These are phyloP conservation scores for Chaetomium fimeti DNA, from an alignment of 495 filamentous ascomycete genomes.

Conservation along the genomic window DNA sequence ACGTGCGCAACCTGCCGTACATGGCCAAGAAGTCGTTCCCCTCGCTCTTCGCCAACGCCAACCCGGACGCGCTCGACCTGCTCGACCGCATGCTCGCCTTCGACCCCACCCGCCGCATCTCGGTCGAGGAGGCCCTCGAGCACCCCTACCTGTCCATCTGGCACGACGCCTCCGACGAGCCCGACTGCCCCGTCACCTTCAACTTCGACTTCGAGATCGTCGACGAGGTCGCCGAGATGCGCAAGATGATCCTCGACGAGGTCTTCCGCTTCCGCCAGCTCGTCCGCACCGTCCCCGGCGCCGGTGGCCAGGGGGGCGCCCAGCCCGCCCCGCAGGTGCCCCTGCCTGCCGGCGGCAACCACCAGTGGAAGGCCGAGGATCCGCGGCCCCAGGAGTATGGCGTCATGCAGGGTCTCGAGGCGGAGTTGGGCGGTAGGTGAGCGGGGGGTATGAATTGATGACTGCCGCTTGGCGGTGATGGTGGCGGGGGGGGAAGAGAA, in stretches of 20 bases:
- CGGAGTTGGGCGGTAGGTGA: slow-evolving; percentile 67
- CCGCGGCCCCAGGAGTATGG: slow-evolving; percentile 81
- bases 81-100: slow-evolving; percentile 97
- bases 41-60: slow-evolving; percentile 86
- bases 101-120: slow-evolving; percentile 86
- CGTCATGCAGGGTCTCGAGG: slow-evolving; percentile 66
- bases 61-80: slow-evolving; percentile 92
- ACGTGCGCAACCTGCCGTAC: slow-evolving; percentile 94
- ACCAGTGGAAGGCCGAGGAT: slow-evolving; percentile 76
- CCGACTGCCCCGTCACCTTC: slow-evolving; percentile 86
- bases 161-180: slow-evolving; percentile 97
- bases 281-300: slow-evolving; percentile 66
- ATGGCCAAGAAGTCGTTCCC: slow-evolving; percentile 93
- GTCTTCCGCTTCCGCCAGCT: slow-evolving; percentile 74
- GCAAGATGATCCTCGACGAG: slow-evolving; percentile 94
- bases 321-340: slow-evolving; percentile 54
- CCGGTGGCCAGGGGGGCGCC: slow-evolving; percentile 28
- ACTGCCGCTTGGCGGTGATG: too few species aligned
- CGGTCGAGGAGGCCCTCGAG: slow-evolving; percentile 89
- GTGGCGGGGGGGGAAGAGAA: background rate
- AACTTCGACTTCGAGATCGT: slow-evolving; percentile 98
- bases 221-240: slow-evolving; percentile 90
- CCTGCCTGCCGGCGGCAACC: slow-evolving; percentile 63
- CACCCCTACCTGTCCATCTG: slow-evolving; percentile 96
- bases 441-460: background rate